Conservation (phyloP, 495 filamentous ascomycete genomes). For the Astrothelium subdiscretum region DNA sequence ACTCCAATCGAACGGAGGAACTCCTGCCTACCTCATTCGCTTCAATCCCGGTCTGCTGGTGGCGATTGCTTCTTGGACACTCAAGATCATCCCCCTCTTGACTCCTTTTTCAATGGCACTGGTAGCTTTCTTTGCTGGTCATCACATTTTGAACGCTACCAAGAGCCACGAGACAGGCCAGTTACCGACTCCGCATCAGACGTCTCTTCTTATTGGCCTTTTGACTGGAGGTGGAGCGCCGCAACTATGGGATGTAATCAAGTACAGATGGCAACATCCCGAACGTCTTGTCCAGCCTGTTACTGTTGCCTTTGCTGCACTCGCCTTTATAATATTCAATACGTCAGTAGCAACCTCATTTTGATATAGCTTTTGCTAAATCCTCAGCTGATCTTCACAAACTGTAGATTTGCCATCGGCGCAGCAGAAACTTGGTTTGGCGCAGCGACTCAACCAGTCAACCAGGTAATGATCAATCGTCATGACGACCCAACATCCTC, state of each 20-base stretch:
- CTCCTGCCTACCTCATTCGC: neutral
- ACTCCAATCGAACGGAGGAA: neutral
- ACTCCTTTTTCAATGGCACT: neutral
- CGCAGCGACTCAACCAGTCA: neutral
- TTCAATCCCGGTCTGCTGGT: neutral
- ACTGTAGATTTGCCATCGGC: neutral
- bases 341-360: neutral
- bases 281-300: neutral
- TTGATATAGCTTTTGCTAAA: neutral
- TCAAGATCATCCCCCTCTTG: neutral
- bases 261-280: neutral
- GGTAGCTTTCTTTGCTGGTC: neutral
- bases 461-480: neutral
- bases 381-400: neutral
- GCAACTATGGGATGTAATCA: neutral
- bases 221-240: neutral
- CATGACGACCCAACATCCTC: neutral
- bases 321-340: neutral
- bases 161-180: neutral
- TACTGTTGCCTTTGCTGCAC: neutral
- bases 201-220: neutral
- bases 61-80: neutral
- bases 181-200: slow-evolving; percentile 1
- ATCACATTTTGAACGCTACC: slow-evolving; percentile 1
- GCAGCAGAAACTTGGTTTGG: slow-evolving; percentile 1